Base-by-base conservation (phyloP, 208 protist species). In the Strigomonas oncopelti region DNA sequence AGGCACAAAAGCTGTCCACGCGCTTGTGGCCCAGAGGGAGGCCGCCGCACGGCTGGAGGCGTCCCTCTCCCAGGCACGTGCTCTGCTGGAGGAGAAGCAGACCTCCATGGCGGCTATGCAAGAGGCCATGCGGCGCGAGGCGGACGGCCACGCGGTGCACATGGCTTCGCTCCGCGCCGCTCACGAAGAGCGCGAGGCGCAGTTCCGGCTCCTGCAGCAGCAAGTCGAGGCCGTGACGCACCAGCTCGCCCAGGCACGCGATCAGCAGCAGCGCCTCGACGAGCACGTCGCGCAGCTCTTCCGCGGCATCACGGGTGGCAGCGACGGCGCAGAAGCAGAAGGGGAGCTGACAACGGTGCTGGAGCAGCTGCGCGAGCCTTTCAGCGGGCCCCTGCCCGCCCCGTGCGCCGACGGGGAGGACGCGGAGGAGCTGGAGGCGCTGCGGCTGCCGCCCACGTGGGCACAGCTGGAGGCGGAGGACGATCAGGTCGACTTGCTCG, bases 1-100 rank as follows among this genome's bases (percentile, higher is more conserved):
- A 51, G 68, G 67, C 54, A 34, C 20, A 25, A 69, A 51, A 38
- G 75, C 67, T 0, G 31, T 65, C 51, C 27, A 34, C 45, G 64
- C 71, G n/a, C 22, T 67, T 22, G 16, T 61, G 7, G 65, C 55
- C 16, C 24, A 57, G 18, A 22, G 3, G 16, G 25, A 63, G 31
- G 20, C n/a, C 16, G 32, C 20, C 13, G 59, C 28, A 0, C n/a
- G 16, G 27, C 45, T 72, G 18, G 67, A 66, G 32, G 67, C 5
- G 11, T 27, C 46, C 0, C 57, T 60, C 14, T 53, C 29, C n/a
- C 36, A 42, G 14, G 38, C 36, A 31, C 27, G 14, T 1, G 25
- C 52, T 18, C 24, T 52, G 53, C 56, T 72, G n/a, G 7, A 1
- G 27, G 57, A 11, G 53, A 36, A 16, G 42, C 32, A 72, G 53